These are phyloP conservation scores for Haematococcus lacustris DNA, from an alignment of 139 green algal genomes.

Conservation along the genomic window DNA sequence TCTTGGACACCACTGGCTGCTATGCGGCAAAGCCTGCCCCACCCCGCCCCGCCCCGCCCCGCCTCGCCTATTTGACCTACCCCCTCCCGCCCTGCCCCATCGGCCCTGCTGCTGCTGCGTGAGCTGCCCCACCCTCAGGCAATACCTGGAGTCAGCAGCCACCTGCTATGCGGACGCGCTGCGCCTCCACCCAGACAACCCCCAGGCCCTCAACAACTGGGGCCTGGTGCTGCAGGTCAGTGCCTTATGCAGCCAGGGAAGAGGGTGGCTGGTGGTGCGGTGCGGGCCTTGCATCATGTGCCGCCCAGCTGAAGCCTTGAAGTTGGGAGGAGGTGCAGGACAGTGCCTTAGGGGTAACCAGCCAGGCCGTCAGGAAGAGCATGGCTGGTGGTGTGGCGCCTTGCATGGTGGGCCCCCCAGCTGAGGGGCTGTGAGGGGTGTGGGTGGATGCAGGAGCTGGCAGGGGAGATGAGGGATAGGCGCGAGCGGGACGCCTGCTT, in stretches of 20 bases:
- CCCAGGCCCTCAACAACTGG: conserved; percentile 82
- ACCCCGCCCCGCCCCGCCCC: no score
- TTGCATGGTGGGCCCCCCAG: neutral
- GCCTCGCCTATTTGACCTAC: neutral
- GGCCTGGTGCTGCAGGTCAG: conserved; percentile 68
- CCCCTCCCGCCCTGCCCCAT: neutral
- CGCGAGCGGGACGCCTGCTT: no score
- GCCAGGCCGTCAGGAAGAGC: neutral
- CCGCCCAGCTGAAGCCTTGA: neutral
- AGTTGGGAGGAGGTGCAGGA: neutral
- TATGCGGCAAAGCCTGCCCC: neutral
- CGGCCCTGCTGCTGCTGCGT: neutral
- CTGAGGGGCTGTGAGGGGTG: no score
- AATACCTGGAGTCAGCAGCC: conserved; percentile 35
- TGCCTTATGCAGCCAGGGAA: neutral
- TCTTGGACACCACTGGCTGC: neutral
- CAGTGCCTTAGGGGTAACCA: neutral
- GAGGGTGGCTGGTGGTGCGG: neutral
- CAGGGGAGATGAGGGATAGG: no score
- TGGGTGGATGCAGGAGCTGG: no score
- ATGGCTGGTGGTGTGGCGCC: neutral
- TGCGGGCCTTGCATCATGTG: neutral
- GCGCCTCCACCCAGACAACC: conserved; percentile 45
- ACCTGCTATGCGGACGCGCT: conserved; percentile 63
- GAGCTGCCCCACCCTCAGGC: neutral